Evolutionary conservation across 148 eudicot genomes (phyloP), one percentile per base, ranked within the genome.

Genomic region (Hydrangea macrophylla): DNA sequence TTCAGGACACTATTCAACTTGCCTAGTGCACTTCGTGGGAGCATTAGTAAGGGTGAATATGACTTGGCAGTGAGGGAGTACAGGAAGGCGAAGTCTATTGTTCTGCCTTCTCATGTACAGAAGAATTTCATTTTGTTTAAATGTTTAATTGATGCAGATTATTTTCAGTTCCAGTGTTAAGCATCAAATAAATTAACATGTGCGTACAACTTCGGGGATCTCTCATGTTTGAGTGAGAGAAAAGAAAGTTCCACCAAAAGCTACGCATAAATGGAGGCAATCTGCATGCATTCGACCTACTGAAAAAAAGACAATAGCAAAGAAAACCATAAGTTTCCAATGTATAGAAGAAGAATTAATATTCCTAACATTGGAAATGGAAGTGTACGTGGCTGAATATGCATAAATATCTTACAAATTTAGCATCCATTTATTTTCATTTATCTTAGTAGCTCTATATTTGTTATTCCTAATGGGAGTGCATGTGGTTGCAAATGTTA

Each of bases 41-140:
- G 84, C 72, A 92, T 95, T 82, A 79, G 93, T 72, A 95, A 91
- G 87, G 99, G 99, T 53, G 99, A 95, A 83, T 86, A 87, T 84
- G 99, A 95, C 70, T 78, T 91, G 82, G 99, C 96, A n/a, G 97
- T 95, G 39, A 85, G 99, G 76, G 99, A 95, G 82, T 95, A 95
- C 82, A 82, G 92, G 72, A 95, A 95, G 84, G 99, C 99, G 50
- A 95, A 95, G 78, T 95, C 99, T 18, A 91, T 95, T 44, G 99
- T 84, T 40, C 80, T 95, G 62, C 99, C 99, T 75, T 89, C 96
- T 35, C 99, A 95, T 85, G 99, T 95, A 91, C 53, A 40, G 10
- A 58, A 42, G n/a, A 58, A 12, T 30, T 45, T 44, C n/a, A 18
- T 58, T 48, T 31, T 44, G 7, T 64, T n/a, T 42, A 22, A 23